Base-by-base conservation (phyloP, 805 yeast species). In the Ogataea allantospora region DNA sequence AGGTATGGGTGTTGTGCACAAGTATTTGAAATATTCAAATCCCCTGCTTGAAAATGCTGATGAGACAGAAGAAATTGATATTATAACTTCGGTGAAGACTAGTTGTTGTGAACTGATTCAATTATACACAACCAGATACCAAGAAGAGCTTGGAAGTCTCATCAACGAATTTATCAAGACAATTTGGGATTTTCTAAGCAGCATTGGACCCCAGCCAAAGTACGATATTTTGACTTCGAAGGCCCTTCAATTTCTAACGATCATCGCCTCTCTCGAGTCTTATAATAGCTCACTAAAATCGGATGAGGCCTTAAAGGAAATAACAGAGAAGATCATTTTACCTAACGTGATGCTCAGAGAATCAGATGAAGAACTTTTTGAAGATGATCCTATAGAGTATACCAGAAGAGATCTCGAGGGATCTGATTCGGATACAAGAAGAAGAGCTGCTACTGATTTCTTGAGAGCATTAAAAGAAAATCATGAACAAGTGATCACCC, bases 351-450 rank as follows among this genome's bases (percentile, higher is more conserved):
- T 80, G 8, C 72, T 93, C 43, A 78, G 98, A 54, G 91, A 84
- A 40, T 71, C 83, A 2, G 99, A 93, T 57, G 88, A 87, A 54
- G 99, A 95, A 61, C 62, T 82, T 44, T 91, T 93, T 60, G 99
- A 93, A 62, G 99, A 93, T 63, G 99, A 93, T 57, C 99, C 99
- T 24, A 83, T 93, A 38, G 95, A 87, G 53, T 93, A 73, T 57
- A 89, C 89, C 14, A 76, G 98, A 54, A 75, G 95, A 44, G 99
- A 93, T 61, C 69, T 95, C 30, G 99, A 95, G 63, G 98, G 98
- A 5, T 81, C 95, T 0, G 98, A 91, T 58, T 76, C 83, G 10
- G 98, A 89, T 55, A 83, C 96, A 1, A 77, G 99, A 62, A 75
- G 97, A 62, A 78, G 95, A 51, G 80, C 96, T 0, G 80, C 97